These are phyloP conservation scores for Podila clonocystis DNA, from an alignment of 192 early-diverging fungal species.

Conservation along the genomic window DNA sequence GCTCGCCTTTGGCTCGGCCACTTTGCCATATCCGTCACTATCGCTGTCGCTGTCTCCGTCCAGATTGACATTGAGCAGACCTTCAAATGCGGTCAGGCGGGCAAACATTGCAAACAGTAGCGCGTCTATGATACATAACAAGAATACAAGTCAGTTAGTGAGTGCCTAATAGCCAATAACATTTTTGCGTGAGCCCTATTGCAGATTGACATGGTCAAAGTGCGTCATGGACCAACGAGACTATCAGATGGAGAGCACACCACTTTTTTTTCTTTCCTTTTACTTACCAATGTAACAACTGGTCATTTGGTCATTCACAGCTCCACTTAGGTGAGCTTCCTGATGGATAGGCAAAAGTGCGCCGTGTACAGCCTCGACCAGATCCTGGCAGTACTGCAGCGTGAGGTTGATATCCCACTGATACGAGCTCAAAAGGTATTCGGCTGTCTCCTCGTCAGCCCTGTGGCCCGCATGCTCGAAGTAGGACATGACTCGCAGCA, in stretches of 20 bases:
- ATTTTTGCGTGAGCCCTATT: not conserved
- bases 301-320: constrained; percentile 69
- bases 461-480: constrained; percentile 50
- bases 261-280: no score
- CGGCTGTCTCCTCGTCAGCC: constrained; percentile 48
- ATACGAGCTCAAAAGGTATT: constrained; percentile 34
- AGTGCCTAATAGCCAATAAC: not conserved
- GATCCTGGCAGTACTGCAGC: constrained; percentile 44
- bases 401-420: constrained; percentile 47
- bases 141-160: not conserved
- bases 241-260: no score
- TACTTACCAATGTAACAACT: constrained; percentile 72
- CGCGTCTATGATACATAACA: constrained; percentile 46
- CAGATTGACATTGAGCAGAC: constrained; percentile 60
- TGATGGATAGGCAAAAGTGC: constrained; percentile 34
- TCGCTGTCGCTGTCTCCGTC: constrained; percentile 51
- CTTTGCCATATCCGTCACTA: constrained; percentile 31
- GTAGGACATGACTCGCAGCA: constrained; percentile 44
- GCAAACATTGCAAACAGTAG: constrained; percentile 77
- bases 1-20: not conserved
- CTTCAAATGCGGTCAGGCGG: constrained; percentile 65
- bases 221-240: no score
- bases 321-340: constrained; percentile 53
- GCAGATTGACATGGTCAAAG: not conserved
- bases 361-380: constrained; percentile 47